phyloP scores from a whole-genome alignment of 1,284 basidiomycete species.

The Cutaneotrichosporon daszewskae region DNA sequence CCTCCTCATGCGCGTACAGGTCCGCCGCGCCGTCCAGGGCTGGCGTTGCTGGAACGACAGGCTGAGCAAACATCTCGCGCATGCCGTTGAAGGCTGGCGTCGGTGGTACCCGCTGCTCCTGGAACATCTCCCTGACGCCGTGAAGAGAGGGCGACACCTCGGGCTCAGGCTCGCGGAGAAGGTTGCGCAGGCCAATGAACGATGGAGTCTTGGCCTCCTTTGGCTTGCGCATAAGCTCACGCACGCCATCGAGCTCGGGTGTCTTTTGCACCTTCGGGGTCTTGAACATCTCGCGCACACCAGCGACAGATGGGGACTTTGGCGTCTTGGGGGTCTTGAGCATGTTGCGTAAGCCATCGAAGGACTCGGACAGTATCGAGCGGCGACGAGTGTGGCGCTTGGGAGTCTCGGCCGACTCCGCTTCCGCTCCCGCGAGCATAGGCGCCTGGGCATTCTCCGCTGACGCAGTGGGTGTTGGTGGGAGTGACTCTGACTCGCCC shows the following conservation, averaged over 20 bases:
- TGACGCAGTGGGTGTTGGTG: neutral
- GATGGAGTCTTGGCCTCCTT: neutral
- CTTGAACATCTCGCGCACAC: constrained; percentile 22
- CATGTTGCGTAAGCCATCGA: constrained; percentile 22
- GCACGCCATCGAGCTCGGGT: constrained; percentile 4
- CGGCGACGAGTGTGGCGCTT: constrained; percentile 10
- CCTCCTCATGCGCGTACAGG: constrained; percentile 22
- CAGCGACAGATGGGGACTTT: constrained; percentile 22
- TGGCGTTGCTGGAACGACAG: constrained; percentile 16
- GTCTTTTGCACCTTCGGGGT: constrained; percentile 1
- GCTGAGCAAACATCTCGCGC: constrained; percentile 4
- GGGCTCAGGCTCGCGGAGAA: constrained; percentile 2
- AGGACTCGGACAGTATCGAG: constrained; percentile 22
- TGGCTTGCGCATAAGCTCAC: constrained; percentile 2
- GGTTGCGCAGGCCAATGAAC: constrained; percentile 2
- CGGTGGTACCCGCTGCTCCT: neutral
- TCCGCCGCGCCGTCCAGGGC: constrained; percentile 19
- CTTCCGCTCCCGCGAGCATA: neutral
- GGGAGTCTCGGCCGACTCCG: neutral
- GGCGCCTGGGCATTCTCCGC: too few relatives aligned
- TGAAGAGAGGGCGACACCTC: neutral
- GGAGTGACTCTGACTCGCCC: constrained; percentile 9
- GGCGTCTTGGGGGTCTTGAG: constrained; percentile 14
- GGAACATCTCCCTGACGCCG: constrained; percentile 3
- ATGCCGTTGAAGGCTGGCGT: constrained; percentile 4